Evolutionary conservation across 2,329 filamentous ascomycete genomes (phyloP).

Genomic region (Thelonectria olida): DNA sequence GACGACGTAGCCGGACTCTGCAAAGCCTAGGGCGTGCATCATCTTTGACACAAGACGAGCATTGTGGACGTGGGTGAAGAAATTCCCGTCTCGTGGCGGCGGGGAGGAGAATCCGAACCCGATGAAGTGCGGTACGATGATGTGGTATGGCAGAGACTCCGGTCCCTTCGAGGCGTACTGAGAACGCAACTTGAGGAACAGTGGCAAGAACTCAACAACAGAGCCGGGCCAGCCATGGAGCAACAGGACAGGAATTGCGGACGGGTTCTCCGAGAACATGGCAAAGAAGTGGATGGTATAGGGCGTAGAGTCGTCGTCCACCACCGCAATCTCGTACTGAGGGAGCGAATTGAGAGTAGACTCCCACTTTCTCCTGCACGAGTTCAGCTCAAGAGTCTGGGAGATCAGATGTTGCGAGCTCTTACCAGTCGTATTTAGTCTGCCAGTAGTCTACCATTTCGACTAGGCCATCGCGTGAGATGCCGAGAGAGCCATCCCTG

Average conservation of each 20-base stretch:
- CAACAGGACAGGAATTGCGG: slow-evolving; percentile 11
- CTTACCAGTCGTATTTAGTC: slow-evolving; percentile 8
- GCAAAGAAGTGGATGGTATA: slow-evolving; percentile 26
- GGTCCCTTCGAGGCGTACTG: neutral
- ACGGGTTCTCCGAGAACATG: slow-evolving; percentile 12
- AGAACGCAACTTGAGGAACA: slow-evolving; percentile 11
- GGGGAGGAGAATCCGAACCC: slow-evolving; percentile 10
- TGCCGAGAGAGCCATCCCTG: neutral
- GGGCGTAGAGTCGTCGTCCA: neutral
- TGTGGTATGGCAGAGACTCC: slow-evolving; percentile 11
- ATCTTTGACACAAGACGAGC: slow-evolving; percentile 7
- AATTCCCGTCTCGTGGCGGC: neutral
- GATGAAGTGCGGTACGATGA: slow-evolving; percentile 8
- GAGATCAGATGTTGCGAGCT: neutral
- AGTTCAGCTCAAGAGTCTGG: neutral
- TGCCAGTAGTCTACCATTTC: slow-evolving; percentile 5
- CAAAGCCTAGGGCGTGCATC: slow-evolving; percentile 11
- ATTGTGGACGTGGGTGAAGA: slow-evolving; percentile 6
- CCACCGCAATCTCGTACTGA: slow-evolving; percentile 22
- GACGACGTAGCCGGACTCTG: slow-evolving; percentile 13
- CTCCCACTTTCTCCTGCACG: slow-evolving; percentile 24
- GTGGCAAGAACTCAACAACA: slow-evolving; percentile 24
- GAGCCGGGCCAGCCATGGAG: slow-evolving; percentile 33
- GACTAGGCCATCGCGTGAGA: neutral
- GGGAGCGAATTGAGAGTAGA: slow-evolving; percentile 23